A percentile compares a stretch with the other conserved stretches of the same genome.
Evolutionary conservation across 768 basidiomycete genomes (phyloP).

Genomic region (Tricholoma furcatifolium): DNA sequence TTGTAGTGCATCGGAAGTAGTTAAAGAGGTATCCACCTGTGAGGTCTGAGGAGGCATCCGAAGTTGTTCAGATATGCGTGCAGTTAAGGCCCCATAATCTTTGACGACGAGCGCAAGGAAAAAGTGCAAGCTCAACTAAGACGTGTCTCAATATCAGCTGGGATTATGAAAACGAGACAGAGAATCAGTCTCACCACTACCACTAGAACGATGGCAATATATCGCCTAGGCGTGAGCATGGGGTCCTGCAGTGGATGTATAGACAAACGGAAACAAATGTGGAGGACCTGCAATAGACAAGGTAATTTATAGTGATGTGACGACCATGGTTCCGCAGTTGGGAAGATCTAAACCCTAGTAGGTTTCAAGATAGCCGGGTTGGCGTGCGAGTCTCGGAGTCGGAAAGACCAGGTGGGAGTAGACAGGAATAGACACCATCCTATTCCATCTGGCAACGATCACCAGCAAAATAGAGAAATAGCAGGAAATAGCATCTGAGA

Average conservation of each 20-base stretch:
- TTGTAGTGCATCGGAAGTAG: slow-evolving; percentile 1
- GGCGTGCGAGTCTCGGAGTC: slow-evolving; percentile 20
- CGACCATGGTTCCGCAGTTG: slow-evolving; percentile 16
- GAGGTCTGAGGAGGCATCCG: slow-evolving; percentile 4
- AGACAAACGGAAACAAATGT: background rate
- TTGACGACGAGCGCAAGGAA: slow-evolving; percentile 50
- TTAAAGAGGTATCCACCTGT: background rate
- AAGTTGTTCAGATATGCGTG: slow-evolving; percentile 32
- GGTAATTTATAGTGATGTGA: slow-evolving; percentile 11
- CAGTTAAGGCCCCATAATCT: slow-evolving; percentile 45
- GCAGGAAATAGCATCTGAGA: background rate
- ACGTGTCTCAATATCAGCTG: background rate
- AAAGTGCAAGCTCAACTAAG: slow-evolving; percentile 56
- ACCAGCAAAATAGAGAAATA: background rate
- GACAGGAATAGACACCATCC: slow-evolving; percentile 10
- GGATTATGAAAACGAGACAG: background rate
- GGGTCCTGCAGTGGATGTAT: background rate
- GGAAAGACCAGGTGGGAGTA: slow-evolving; percentile 10
- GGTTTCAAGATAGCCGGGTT: slow-evolving; percentile 12
- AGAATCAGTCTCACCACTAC: slow-evolving; percentile 39
- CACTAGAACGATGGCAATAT: slow-evolving; percentile 46
- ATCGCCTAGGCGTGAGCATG: slow-evolving; percentile 64
- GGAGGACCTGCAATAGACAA: background rate
- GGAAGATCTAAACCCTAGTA: slow-evolving; percentile 4
- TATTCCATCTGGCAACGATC: slow-evolving; percentile 12